Percentiles rank a stretch among this genome's conserved stretches.
Conservation (phyloP, 2,329 filamentous ascomycete genomes). For the Cladophialophora carrionii region DNA sequence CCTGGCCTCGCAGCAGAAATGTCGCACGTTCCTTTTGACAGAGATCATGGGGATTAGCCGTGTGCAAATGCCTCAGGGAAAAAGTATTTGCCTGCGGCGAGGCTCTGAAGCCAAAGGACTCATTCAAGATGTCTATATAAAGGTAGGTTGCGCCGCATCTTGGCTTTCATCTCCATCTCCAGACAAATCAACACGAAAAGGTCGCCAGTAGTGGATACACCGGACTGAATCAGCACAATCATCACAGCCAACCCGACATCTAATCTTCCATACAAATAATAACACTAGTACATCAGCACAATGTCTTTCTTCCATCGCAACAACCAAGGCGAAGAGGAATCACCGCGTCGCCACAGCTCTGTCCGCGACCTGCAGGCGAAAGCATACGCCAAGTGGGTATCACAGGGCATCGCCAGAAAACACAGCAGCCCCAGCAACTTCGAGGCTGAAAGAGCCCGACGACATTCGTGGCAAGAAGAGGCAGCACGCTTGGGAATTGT, state of each 20-base stretch:
- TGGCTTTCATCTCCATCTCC: background rate
- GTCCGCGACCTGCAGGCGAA: slow-evolving; percentile 25
- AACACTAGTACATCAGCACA: background rate
- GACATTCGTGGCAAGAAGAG: slow-evolving; percentile 20
- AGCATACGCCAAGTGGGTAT: slow-evolving; percentile 26
- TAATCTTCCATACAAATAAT: background rate
- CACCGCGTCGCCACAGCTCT: slow-evolving; percentile 14
- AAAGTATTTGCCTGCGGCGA: background rate
- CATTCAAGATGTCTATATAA: background rate
- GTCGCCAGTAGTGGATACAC: background rate
- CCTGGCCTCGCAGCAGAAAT: background rate
- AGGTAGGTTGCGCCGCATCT: background rate
- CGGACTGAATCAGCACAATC: background rate
- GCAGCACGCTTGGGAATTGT: background rate
- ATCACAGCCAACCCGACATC: background rate
- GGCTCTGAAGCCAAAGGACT: background rate
- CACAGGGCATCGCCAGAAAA: background rate
- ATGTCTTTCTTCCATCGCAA: slow-evolving; percentile 24
- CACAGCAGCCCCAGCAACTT: slow-evolving; percentile 8
- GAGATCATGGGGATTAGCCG: background rate
- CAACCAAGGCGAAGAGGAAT: slow-evolving; percentile 13
- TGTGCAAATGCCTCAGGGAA: background rate
- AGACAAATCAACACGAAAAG: slow-evolving; percentile 3
- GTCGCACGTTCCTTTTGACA: background rate
- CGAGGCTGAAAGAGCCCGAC: slow-evolving; percentile 20